Base-by-base conservation (phyloP, 768 basidiomycete species). In the Rhizopogon vulgaris region DNA sequence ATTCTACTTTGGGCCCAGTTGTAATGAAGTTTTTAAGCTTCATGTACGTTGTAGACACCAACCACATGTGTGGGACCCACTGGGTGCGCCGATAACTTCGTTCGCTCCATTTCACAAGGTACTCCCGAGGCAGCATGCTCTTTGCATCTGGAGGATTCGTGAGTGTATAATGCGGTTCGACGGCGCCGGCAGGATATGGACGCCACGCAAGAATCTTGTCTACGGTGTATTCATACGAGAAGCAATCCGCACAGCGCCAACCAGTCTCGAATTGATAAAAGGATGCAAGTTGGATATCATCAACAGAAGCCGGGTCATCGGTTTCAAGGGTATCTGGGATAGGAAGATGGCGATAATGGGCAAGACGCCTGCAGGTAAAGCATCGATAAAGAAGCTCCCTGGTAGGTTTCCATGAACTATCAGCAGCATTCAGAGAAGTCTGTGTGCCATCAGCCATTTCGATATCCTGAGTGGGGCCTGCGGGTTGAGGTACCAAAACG, bases 61-160 rank as follows among this genome's bases (percentile, higher is more conserved):
- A 73, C 92, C 92, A 97, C 74, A 87, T 83, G 60, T 97, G 94
- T 28, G 92, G 87, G 2, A 96, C 92, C 94, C 94, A 97, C 64
- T 87, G 78, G 10, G 80, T 71, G 39, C 86, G 80, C 49, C 87
- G 74, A 66, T 89, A 97, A 57, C 92, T 90, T 41, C 86, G 72
- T 38, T 76, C 82, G 8, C 68, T 67, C 92, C 93, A 97, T 66
- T 97, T 97, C 51, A 97, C 82, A 11, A 97, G 81, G 64, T 97
- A 97, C 67, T 95, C 91, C 40, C 94, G 73, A n/a, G 90, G 90
- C 14, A 94, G 74, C 32, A 71, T 59, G 24, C 72, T 64, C 64
- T 84, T 93, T 64, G 74, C 74, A 56, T 81, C 69, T 0, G 78
- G 72, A 2, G 69, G 59, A 48, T 77, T 70, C 43, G 71, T 73